A percentile compares a stretch with the other conserved stretches of the same genome.
Conservation (phyloP, 257 asterid species). For the Capsicum chinense region DNA sequence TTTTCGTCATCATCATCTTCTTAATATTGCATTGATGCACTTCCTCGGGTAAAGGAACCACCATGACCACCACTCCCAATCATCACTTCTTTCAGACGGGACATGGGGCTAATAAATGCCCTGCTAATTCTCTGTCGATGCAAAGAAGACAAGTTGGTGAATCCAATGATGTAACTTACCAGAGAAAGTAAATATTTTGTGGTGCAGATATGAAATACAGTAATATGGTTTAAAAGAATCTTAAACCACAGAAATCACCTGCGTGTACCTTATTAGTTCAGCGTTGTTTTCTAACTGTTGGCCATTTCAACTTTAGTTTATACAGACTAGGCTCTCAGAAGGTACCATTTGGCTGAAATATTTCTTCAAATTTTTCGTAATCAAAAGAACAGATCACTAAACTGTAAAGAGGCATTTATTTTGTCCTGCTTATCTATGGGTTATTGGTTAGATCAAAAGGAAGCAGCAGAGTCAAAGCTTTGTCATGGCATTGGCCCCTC, state of each 20-base stretch:
- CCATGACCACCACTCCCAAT: constrained; percentile 39
- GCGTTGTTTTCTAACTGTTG: too few species aligned
- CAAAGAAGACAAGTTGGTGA: constrained; percentile 3
- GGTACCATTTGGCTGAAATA: too few species aligned
- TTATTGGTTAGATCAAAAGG: too few species aligned
- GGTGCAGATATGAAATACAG: background rate
- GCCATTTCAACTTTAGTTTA: too few species aligned
- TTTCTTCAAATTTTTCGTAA: too few species aligned
- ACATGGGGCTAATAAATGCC: constrained; percentile 44
- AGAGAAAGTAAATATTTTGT: background rate
- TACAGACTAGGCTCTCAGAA: too few species aligned
- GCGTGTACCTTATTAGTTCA: too few species aligned
- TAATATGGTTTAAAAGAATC: background rate
- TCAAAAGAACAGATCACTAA: too few species aligned
- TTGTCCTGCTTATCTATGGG: too few species aligned
- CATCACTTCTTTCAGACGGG: constrained; percentile 43
- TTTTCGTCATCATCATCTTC: constrained; percentile 33
- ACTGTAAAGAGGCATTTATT: too few species aligned
- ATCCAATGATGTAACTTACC: background rate
- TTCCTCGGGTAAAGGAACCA: constrained; percentile 40
- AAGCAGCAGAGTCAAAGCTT: too few species aligned
- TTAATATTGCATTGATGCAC: constrained; percentile 38
- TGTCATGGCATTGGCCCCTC: too few species aligned
- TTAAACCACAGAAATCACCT: background rate
- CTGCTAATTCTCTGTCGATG: constrained; percentile 42